Percentiles rank a stretch among this genome's conserved stretches.
Evolutionary conservation across 768 basidiomycete species (phyloP).

Genomic region (Punctularia strigosozonata): DNA sequence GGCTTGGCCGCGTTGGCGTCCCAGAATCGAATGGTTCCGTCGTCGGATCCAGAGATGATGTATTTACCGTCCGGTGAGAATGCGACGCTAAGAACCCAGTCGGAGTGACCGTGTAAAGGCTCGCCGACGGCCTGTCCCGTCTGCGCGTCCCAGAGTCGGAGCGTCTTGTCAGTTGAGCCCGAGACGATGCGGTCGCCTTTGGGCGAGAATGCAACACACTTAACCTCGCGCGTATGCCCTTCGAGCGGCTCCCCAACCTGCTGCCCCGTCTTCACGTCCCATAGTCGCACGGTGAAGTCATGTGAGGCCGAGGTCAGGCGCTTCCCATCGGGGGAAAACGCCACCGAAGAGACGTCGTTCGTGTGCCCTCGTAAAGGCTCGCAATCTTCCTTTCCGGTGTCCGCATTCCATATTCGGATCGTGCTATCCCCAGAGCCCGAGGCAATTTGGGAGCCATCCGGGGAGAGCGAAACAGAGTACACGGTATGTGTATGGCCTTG

Average conservation of each 20-base stretch:
- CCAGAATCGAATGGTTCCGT: background rate
- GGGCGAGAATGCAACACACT: background rate
- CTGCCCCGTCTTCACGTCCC: slow-evolving; percentile 22
- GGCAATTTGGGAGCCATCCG: background rate
- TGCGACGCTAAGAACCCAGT: background rate
- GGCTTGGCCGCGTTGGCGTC: background rate
- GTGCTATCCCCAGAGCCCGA: background rate
- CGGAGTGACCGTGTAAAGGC: background rate
- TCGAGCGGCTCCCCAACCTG: background rate
- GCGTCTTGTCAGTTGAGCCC: background rate
- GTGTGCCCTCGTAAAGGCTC: background rate
- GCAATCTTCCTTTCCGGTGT: background rate
- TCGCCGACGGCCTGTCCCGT: background rate
- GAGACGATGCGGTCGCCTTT: background rate
- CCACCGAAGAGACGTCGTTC: background rate
- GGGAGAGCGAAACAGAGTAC: background rate
- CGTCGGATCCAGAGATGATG: background rate
- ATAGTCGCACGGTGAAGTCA: slow-evolving; percentile 34
- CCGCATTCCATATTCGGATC: background rate
- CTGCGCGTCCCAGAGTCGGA: background rate
- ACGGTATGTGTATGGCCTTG: background rate
- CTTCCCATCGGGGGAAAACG: slow-evolving; percentile 1
- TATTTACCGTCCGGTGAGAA: background rate
- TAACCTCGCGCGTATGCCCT: background rate
- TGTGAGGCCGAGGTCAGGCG: slow-evolving; percentile 30